Conservation (phyloP, 169 alveolate species). For the Toxoplasma gondii region DNA sequence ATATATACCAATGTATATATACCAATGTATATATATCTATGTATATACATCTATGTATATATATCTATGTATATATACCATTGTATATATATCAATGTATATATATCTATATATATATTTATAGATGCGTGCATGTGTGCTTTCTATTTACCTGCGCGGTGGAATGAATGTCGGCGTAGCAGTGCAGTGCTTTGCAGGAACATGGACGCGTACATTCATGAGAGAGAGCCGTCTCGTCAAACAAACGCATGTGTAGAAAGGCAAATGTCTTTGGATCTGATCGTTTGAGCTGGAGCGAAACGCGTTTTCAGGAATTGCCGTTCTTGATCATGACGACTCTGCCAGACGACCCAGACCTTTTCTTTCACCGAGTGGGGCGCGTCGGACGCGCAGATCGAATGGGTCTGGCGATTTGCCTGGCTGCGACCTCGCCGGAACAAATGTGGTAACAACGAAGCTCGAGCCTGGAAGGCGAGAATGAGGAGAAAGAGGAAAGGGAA, state of each 20-base stretch:
- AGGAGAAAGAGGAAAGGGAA: neutral
- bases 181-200: too few relatives aligned
- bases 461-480: neutral
- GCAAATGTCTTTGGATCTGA: too few relatives aligned
- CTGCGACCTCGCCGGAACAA: constrained; percentile 68
- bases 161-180: too few relatives aligned
- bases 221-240: too few relatives aligned
- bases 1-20: too few relatives aligned
- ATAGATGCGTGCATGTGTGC: neutral
- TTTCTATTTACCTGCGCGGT: neutral
- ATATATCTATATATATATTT: too few relatives aligned
- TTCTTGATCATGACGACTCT: constrained; percentile 67
- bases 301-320: constrained; percentile 48
- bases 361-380: constrained; percentile 75
- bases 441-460: constrained; percentile 56
- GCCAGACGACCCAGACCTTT: constrained; percentile 74
- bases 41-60: too few relatives aligned
- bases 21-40: too few relatives aligned
- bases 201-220: too few relatives aligned
- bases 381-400: constrained; percentile 71
- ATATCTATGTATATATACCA: too few relatives aligned
- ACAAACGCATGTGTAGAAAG: too few relatives aligned
- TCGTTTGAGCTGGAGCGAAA: too few relatives aligned
- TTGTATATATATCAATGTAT: neutral
- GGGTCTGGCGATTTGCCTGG: constrained; percentile 73